Evolutionary conservation across 176 grass and related monocot genomes (phyloP).

Genomic region (Oropetium thomaeum): DNA sequence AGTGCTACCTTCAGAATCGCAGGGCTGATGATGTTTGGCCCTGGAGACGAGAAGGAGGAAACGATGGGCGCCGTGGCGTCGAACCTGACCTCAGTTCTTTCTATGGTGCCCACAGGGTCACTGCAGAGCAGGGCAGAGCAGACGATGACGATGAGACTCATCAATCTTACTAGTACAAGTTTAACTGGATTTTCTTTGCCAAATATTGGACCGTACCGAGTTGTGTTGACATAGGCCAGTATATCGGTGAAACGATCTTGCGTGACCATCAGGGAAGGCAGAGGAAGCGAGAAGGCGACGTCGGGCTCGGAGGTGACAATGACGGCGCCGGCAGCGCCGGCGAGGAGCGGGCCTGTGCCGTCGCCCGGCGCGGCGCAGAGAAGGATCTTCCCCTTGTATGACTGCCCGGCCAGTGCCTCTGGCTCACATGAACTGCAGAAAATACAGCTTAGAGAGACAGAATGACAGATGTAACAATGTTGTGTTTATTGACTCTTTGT

Average conservation of each 20-base stretch:
- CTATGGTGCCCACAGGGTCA: not conserved
- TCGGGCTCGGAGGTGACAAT: not conserved
- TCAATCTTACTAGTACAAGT: not conserved
- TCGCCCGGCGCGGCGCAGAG: not conserved
- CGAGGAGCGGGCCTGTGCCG: not conserved
- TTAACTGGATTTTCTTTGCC: not conserved
- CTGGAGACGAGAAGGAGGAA: not conserved
- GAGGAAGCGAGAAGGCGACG: not conserved
- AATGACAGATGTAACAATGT: not conserved
- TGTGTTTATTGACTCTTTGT: not conserved
- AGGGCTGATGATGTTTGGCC: not conserved
- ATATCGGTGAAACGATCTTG: not conserved
- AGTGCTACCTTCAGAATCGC: constrained; percentile 8
- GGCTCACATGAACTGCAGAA: not conserved
- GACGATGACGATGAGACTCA: not conserved
- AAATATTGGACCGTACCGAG: not conserved
- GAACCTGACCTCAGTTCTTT: not conserved
- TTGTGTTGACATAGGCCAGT: not conserved
- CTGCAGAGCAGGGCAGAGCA: not conserved
- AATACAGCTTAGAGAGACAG: not conserved
- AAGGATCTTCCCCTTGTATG: constrained; percentile 8
- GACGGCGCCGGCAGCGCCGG: constrained; percentile 5
- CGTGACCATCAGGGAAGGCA: rapidly evolving
- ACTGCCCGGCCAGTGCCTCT: not conserved
- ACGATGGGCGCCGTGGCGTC: not conserved